phyloP scores from a whole-genome alignment of 2,329 filamentous ascomycete species.

The Parastagonospora nodorum region DNA sequence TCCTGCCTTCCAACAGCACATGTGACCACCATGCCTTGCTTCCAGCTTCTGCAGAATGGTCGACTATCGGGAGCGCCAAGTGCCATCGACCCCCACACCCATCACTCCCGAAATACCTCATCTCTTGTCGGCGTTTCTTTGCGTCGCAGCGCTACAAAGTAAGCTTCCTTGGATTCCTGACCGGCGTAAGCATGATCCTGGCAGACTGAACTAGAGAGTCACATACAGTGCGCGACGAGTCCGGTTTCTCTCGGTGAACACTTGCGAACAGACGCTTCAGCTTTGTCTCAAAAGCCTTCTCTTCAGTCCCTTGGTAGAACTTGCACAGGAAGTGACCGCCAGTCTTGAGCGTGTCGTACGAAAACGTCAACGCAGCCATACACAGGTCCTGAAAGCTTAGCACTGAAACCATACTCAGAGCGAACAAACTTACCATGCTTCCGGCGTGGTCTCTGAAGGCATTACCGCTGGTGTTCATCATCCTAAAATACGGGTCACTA shows the following conservation, averaged over 20 bases:
- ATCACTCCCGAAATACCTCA: conserved; percentile 49
- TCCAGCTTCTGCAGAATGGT: conserved; percentile 11
- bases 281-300: conserved; percentile 75
- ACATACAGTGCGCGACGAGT: conserved; percentile 80
- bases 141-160: conserved; percentile 78
- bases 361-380: conserved; percentile 80
- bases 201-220: neutral
- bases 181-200: conserved; percentile 8
- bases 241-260: conserved; percentile 87
- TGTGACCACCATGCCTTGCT: too few relatives aligned
- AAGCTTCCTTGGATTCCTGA: conserved; percentile 83
- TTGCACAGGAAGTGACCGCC: conserved; percentile 96
- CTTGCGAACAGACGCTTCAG: conserved; percentile 77
- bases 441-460: conserved; percentile 85
- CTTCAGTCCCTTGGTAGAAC: conserved; percentile 91
- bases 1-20: too few relatives aligned
- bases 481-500: conserved; percentile 95
- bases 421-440: conserved; percentile 77
- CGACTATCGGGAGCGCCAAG: neutral
- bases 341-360: conserved; percentile 77
- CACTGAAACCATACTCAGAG: neutral
- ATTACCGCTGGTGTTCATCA: conserved; percentile 98
- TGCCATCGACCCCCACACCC: neutral
- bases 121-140: conserved; percentile 59
- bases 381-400: conserved; percentile 77